These are phyloP conservation scores for Rhizopus delemar DNA, from an alignment of 371 early-diverging fungal genomes.

Conservation along the genomic window DNA sequence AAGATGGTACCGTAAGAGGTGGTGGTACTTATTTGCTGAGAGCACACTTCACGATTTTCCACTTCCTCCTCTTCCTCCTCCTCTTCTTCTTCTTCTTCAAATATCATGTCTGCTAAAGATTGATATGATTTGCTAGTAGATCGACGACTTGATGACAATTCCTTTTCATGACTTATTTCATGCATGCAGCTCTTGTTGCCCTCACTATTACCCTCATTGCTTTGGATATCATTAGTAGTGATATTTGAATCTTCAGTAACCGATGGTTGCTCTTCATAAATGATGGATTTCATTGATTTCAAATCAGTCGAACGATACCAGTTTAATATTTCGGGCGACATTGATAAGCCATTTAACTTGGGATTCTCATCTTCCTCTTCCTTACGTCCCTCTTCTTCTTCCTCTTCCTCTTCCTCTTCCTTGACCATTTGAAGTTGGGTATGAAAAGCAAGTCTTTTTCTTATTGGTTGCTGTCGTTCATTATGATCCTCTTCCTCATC, in stretches of 20 bases:
- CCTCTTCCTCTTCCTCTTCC: slow-evolving; percentile 30
- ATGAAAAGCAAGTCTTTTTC: slow-evolving; percentile 14
- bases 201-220: neutral
- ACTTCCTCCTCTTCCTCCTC: slow-evolving; percentile 1
- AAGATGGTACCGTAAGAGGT: slow-evolving; percentile 22
- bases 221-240: neutral
- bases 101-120: slow-evolving; percentile 40
- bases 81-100: neutral
- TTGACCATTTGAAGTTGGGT: slow-evolving; percentile 24
- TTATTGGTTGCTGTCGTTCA: neutral
- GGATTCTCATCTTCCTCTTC: neutral
- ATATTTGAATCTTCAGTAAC: no score
- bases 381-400: neutral
- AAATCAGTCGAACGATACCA: slow-evolving; percentile 40
- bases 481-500: slow-evolving; percentile 13
- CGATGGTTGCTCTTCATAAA: neutral
- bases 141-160: neutral
- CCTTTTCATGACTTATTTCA: no score
- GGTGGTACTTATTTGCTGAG: slow-evolving; percentile 1
- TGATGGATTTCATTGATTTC: slow-evolving; percentile 3
- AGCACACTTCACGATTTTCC: neutral
- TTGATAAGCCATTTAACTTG: slow-evolving; percentile 20
- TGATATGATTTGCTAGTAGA: slow-evolving; percentile 28
- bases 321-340: slow-evolving; percentile 40
- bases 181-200: no score